Percentiles rank a stretch among this genome's conserved stretches.
phyloP scores from a whole-genome alignment of 306 rosid species.

The Notholithocarpus densiflorus region DNA sequence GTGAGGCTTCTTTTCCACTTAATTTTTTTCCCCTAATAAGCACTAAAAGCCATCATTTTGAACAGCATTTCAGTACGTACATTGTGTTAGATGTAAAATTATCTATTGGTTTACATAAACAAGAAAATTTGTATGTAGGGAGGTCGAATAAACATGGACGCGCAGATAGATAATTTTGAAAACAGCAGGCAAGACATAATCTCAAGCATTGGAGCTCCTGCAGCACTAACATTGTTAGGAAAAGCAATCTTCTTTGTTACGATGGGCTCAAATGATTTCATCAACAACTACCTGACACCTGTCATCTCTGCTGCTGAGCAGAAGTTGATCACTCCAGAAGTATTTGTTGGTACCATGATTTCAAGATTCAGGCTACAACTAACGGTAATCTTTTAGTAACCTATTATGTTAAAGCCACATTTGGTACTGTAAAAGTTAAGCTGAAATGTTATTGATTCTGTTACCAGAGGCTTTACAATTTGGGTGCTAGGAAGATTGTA shows the following conservation, averaged over 20 bases:
- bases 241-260: slow-evolving; percentile 46
- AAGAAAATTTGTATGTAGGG: slow-evolving; percentile 26
- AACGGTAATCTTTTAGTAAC: slow-evolving; percentile 28
- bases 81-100: background rate
- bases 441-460: background rate
- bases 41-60: background rate
- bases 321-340: slow-evolving; percentile 32
- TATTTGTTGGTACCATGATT: slow-evolving; percentile 49
- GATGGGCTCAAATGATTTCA: slow-evolving; percentile 73
- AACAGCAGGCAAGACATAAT: slow-evolving; percentile 65
- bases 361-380: slow-evolving; percentile 51
- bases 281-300: slow-evolving; percentile 59
- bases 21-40: no score
- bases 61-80: background rate
- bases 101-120: background rate
- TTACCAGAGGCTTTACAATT: slow-evolving; percentile 53
- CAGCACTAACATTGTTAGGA: slow-evolving; percentile 30
- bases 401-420: background rate
- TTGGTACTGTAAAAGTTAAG: background rate
- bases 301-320: slow-evolving; percentile 21
- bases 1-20: slow-evolving; percentile 34
- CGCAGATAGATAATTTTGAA: slow-evolving; percentile 61
- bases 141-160: slow-evolving; percentile 60
- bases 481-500: slow-evolving; percentile 64
- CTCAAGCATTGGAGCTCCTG: slow-evolving; percentile 41